A percentile compares a stretch with the other conserved stretches of the same genome.
These are phyloP conservation scores for Citrus sp. DNA, from an alignment of 345 rosid species.

Conservation along the genomic window DNA sequence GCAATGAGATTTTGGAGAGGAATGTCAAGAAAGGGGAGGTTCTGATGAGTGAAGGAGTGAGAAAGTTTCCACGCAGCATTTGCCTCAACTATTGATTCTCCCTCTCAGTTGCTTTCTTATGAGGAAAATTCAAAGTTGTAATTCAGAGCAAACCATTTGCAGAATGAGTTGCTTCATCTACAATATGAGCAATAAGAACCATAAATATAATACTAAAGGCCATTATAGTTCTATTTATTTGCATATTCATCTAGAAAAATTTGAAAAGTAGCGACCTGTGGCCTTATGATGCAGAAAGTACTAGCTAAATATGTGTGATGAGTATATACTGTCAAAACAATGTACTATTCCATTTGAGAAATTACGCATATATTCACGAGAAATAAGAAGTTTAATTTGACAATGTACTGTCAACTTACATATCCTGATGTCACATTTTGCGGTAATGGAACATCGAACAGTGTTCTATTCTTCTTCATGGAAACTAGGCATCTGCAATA, in stretches of 20 bases:
- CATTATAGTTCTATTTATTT: neutral
- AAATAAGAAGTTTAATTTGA: too few species aligned
- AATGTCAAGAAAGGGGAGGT: slow-evolving; percentile 23
- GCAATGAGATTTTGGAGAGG: slow-evolving; percentile 32
- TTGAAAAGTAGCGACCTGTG: too few species aligned
- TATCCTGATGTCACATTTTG: too few species aligned
- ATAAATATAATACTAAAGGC: neutral
- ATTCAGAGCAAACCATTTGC: neutral
- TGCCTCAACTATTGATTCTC: neutral
- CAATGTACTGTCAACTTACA: too few species aligned
- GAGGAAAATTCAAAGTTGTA: neutral
- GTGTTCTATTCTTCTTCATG: too few species aligned
- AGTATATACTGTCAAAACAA: too few species aligned
- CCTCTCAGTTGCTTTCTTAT: neutral
- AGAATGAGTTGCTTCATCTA: neutral
- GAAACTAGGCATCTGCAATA: too few species aligned
- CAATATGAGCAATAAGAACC: neutral
- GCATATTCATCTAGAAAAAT: neutral
- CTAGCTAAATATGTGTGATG: too few species aligned
- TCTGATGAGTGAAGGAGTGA: slow-evolving; percentile 33
- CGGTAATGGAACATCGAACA: too few species aligned
- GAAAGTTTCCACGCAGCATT: slow-evolving; percentile 44
- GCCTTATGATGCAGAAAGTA: too few species aligned
- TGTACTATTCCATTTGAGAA: too few species aligned
- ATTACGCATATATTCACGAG: too few species aligned